A percentile compares a stretch with the other conserved stretches of the same genome.
Conservation (phyloP, 495 filamentous ascomycete species). For the Aspergillus haitiensis region DNA sequence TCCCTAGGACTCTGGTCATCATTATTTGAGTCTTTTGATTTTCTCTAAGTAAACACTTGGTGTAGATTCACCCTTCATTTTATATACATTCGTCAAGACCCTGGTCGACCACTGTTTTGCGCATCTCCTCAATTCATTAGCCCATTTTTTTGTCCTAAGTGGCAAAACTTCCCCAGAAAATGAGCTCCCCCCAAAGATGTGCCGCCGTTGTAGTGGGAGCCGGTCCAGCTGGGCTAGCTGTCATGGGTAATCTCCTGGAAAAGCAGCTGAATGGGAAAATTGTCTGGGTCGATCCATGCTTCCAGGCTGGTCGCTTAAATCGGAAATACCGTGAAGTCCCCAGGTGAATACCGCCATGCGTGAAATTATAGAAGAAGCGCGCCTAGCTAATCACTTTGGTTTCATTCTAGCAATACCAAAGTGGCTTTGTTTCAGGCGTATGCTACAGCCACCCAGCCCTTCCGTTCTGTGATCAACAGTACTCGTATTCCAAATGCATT, state of each 20-base stretch:
- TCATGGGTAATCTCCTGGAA: conserved; percentile 56
- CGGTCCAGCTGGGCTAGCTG: conserved; percentile 58
- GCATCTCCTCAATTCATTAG: background rate
- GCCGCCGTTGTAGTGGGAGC: conserved; percentile 57
- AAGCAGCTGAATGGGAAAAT: conserved; percentile 47
- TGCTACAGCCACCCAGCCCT: conserved; percentile 49
- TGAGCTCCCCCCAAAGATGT: conserved; percentile 40
- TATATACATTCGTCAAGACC: background rate
- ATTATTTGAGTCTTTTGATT: conserved; percentile 12
- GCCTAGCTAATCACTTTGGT: conserved; percentile 16
- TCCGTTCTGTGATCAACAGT: conserved; percentile 47
- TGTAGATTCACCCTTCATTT: conserved; percentile 15
- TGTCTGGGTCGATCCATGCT: conserved; percentile 55
- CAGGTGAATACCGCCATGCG: conserved; percentile 37
- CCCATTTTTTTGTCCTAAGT: background rate
- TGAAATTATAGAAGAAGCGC: conserved; percentile 10
- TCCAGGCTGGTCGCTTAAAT: conserved; percentile 53
- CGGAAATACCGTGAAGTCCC: conserved; percentile 58
- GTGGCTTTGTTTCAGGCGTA: conserved; percentile 54
- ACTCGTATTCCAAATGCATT: conserved; percentile 52
- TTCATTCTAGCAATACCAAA: conserved; percentile 45
- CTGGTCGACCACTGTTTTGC: background rate
- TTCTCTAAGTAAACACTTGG: conserved; percentile 11
- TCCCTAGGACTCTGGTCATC: conserved; percentile 1
- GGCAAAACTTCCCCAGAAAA: conserved; percentile 13